These are phyloP conservation scores for Fusarium coffeatum DNA, from an alignment of 2,329 filamentous ascomycete species.

Conservation along the genomic window DNA sequence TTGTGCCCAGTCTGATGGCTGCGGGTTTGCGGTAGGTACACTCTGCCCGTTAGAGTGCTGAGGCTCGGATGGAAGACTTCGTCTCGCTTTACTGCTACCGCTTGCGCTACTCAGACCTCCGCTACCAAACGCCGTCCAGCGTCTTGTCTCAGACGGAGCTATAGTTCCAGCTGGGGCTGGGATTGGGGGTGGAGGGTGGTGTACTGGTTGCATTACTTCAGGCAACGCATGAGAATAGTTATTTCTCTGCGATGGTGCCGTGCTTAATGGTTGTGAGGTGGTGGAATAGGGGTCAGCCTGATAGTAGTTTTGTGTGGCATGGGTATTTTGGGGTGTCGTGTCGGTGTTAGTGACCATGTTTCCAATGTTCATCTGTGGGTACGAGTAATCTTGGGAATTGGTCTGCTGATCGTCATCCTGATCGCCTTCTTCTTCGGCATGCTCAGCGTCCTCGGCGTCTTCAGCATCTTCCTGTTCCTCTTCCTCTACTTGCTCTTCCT, in stretches of 20 bases:
- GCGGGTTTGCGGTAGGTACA: slow-evolving; percentile 16
- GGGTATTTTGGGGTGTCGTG: slow-evolving; percentile 34
- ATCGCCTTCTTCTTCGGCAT: slow-evolving; percentile 24
- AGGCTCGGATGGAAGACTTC: slow-evolving; percentile 37
- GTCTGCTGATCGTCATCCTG: slow-evolving; percentile 27
- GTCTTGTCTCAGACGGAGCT: slow-evolving; percentile 26
- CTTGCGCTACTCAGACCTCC: background rate
- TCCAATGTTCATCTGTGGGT: slow-evolving; percentile 47
- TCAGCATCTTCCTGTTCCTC: slow-evolving; percentile 26
- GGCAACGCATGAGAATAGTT: slow-evolving; percentile 22
- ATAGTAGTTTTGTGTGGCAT: slow-evolving; percentile 44
- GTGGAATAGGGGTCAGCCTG: slow-evolving; percentile 38
- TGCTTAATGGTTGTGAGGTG: slow-evolving; percentile 25
- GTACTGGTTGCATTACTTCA: slow-evolving; percentile 24
- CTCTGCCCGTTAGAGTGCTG: slow-evolving; percentile 3
- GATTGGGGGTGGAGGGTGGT: slow-evolving; percentile 15
- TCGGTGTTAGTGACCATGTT: slow-evolving; percentile 46
- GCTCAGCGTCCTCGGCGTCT: slow-evolving; percentile 8
- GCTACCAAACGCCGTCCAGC: slow-evolving; percentile 21
- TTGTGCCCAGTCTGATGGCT: slow-evolving; percentile 31
- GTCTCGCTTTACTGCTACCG: slow-evolving; percentile 12
- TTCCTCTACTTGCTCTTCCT: slow-evolving; percentile 20
- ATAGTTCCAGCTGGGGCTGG: slow-evolving; percentile 24
- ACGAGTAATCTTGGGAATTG: slow-evolving; percentile 40
- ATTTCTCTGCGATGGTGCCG: slow-evolving; percentile 33